phyloP scores from a whole-genome alignment of 371 early-diverging fungal species.

The Mortierella sp. region DNA sequence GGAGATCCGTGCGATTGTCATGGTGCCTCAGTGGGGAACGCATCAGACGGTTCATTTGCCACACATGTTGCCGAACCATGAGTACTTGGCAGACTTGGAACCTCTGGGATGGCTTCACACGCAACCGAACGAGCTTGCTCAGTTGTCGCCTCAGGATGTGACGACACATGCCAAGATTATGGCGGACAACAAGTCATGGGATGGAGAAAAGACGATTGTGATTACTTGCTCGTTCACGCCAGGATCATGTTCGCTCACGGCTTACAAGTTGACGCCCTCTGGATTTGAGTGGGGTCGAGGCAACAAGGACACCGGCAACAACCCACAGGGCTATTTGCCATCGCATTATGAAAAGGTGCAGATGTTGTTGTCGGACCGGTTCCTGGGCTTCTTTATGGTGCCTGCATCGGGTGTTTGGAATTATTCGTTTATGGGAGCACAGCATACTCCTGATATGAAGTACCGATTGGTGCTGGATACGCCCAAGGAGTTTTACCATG shows the following conservation, averaged over 20 bases:
- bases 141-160: conserved; percentile 92
- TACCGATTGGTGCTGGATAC: conserved; percentile 89
- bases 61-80: conserved; percentile 88
- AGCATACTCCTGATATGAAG: conserved; percentile 90
- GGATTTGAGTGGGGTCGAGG: conserved; percentile 97
- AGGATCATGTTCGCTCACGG: conserved; percentile 95
- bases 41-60: conserved; percentile 94
- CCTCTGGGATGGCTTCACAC: conserved; percentile 99
- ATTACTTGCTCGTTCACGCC: conserved; percentile 97
- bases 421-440: conserved; percentile 96
- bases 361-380: conserved; percentile 93
- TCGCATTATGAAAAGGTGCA: conserved; percentile 95
- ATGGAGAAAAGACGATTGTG: conserved; percentile 91
- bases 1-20: conserved; percentile 93
- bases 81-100: conserved; percentile 89
- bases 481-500: conserved; percentile 97
- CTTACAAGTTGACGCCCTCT: conserved; percentile 93
- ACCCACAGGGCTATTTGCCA: conserved; percentile 90
- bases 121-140: conserved; percentile 92
- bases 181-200: conserved; percentile 92
- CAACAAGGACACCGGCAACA: conserved; percentile 77
- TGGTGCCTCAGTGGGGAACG: conserved; percentile 98
- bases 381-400: conserved; percentile 98
- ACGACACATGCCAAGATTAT: conserved; percentile 90
- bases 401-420: conserved; percentile 96